Evolutionary conservation across 331 rosid species (phyloP).

Genomic region (Spiraea crenata): DNA sequence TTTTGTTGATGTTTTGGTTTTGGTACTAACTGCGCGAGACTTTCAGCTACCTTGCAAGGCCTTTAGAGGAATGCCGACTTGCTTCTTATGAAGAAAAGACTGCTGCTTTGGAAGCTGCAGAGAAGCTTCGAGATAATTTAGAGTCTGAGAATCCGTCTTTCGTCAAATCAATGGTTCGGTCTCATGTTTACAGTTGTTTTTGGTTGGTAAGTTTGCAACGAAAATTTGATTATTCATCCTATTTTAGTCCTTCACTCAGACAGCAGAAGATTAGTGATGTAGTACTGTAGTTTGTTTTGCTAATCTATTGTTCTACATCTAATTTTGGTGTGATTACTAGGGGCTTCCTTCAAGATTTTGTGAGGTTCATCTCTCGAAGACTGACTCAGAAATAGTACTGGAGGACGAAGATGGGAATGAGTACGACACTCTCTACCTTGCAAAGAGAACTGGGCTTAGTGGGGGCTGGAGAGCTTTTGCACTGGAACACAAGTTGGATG

Average conservation of each 20-base stretch:
- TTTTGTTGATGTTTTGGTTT: constrained; percentile 13
- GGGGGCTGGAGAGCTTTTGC: constrained; percentile 92
- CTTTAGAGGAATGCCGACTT: constrained; percentile 53
- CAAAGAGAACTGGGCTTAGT: constrained; percentile 59
- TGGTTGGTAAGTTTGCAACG: constrained; percentile 70
- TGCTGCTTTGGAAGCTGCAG: constrained; percentile 55
- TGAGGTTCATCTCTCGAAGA: constrained; percentile 53
- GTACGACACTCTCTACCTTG: constrained; percentile 50
- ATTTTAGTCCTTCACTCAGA: neutral
- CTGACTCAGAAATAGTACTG: constrained; percentile 35
- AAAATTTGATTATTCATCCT: neutral
- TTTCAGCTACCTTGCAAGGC: constrained; percentile 64
- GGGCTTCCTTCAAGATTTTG: constrained; percentile 67
- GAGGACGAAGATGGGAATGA: constrained; percentile 65
- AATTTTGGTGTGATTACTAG: constrained; percentile 24
- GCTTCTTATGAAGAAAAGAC: constrained; percentile 58
- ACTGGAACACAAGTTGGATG: constrained; percentile 72
- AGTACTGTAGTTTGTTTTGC: neutral
- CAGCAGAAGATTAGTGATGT: neutral
- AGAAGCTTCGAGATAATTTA: constrained; percentile 41
- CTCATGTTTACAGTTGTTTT: constrained; percentile 87
- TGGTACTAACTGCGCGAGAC: constrained; percentile 19
- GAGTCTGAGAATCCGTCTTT: constrained; percentile 48
- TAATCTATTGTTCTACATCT: neutral
- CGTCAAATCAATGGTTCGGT: constrained; percentile 73